Conservation (phyloP, 2,329 filamentous ascomycete species). For the Pestalotiopsis sp. region DNA sequence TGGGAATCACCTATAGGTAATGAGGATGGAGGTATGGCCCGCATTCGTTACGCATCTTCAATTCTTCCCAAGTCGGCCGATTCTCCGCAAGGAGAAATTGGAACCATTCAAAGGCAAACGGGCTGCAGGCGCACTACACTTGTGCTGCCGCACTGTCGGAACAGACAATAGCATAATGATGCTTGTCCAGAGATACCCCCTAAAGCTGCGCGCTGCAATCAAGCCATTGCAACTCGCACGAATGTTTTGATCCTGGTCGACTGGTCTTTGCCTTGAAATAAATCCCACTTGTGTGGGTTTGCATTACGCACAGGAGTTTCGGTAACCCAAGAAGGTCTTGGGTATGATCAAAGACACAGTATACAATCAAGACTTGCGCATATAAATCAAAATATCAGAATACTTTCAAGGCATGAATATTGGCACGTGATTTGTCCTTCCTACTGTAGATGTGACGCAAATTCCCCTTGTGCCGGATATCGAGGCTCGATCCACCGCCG, state of each 20-base stretch:
- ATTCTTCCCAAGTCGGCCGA: constrained; percentile 15
- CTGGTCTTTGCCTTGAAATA: not conserved
- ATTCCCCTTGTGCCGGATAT: no score
- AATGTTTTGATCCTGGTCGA: constrained; percentile 10
- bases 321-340: constrained; percentile 6
- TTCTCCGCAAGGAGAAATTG: constrained; percentile 8
- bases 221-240: not conserved
- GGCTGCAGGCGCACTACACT: not conserved
- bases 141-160: not conserved
- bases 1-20: constrained; percentile 23
- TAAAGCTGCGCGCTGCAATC: constrained; percentile 4
- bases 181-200: constrained; percentile 12
- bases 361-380: constrained; percentile 2
- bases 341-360: not conserved
- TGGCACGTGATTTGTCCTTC: not conserved
- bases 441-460: not conserved
- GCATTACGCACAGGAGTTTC: constrained; percentile 11
- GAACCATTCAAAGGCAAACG: constrained; percentile 4
- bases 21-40: constrained; percentile 18
- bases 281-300: not conserved
- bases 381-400: constrained; percentile 5
- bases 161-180: constrained; percentile 7
- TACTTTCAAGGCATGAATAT: not conserved
- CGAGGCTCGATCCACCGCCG: no score
- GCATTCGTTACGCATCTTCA: constrained; percentile 19